phyloP scores from a whole-genome alignment of 2,329 filamentous ascomycete genomes.

The Talaromyces funiculosus region DNA sequence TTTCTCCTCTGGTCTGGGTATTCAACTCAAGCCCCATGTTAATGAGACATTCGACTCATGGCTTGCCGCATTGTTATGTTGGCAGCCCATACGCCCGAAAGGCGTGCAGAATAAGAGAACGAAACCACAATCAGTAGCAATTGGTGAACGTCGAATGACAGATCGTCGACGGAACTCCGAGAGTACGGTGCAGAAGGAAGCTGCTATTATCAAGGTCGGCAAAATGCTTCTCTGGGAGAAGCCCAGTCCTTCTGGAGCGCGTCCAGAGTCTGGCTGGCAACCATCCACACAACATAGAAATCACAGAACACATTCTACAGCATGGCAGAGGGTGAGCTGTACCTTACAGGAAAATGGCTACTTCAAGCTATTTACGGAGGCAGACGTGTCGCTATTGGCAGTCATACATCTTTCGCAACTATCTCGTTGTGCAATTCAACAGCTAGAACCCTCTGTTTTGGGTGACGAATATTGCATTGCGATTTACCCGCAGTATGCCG shows the following conservation, averaged over 20 bases:
- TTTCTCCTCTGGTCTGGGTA: conserved; percentile 43
- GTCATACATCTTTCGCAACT: conserved; percentile 84
- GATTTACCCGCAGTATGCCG: conserved; percentile 88
- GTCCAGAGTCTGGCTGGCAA: conserved; percentile 33
- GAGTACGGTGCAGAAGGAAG: conserved; percentile 56
- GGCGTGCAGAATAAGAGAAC: conserved; percentile 48
- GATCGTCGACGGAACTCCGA: conserved; percentile 44
- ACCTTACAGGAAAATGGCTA: conserved; percentile 93
- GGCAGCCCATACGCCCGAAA: conserved; percentile 47
- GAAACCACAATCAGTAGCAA: conserved; percentile 43
- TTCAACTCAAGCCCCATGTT: conserved; percentile 45
- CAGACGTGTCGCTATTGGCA: conserved; percentile 72
- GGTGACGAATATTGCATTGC: conserved; percentile 92
- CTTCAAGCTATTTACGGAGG: conserved; percentile 82
- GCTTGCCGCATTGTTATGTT: conserved; percentile 48
- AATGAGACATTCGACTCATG: conserved; percentile 49
- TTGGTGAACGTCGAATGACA: conserved; percentile 37
- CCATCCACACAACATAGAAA: conserved; percentile 49
- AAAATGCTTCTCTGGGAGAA: conserved; percentile 90
- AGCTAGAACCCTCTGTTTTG: conserved; percentile 81
- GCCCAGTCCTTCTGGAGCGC: conserved; percentile 44
- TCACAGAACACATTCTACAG: conserved; percentile 53
- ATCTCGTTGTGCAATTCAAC: conserved; percentile 82
- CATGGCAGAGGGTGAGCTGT: conserved; percentile 86
- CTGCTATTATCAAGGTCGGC: conserved; percentile 89